Base-by-base conservation (phyloP, 2,329 filamentous ascomycete genomes). In the Pyricularia grisea region DNA sequence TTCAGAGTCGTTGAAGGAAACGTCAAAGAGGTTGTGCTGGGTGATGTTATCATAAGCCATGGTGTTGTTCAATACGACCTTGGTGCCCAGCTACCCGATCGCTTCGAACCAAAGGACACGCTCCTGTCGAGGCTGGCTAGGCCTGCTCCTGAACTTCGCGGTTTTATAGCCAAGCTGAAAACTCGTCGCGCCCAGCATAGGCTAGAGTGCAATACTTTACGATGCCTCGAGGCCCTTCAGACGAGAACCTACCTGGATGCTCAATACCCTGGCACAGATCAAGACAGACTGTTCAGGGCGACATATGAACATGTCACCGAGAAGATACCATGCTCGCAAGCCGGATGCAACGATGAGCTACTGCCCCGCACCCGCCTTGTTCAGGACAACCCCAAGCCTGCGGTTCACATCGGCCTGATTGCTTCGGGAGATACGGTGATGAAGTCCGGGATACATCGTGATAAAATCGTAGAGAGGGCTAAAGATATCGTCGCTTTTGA, bases 381-480 rank as follows among this genome's bases (percentile, higher is more conserved):
- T 69, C 6, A 64, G 10, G 25, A 58, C 42, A 25, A 55, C 17
- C 36, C 42, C n/a, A 17, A 25, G 64, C 68, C 68, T 17, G 28
- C 20, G 2, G 67, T 72, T 20, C 67, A 71, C 27, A n/a, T 74
- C 30, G 74, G 73, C 0, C 33, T 69, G 11, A 75, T 82, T 20
- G 80, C 74, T 12, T 79, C 78, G 10, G 78, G 75, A 7, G 75
- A 81, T 63, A 70, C 73, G 1, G 76, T 81, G 4, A 78, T 81
- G 72, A 79, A 78, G 55, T 77, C 77, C 6, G 77, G 71, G 10
- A 61, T 70, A 12, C 69, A 76, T 25, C 74, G 78, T 9, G 75
- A 79, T 64, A 66, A 66, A 3, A 70, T 78, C 28, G 73, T 73
- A 0, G 65, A 33, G 5, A 33, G 70, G 17, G 9, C 2, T 12